Base-by-base conservation (phyloP, 2,329 filamentous ascomycete species). In the Penicillium capsulatum region DNA sequence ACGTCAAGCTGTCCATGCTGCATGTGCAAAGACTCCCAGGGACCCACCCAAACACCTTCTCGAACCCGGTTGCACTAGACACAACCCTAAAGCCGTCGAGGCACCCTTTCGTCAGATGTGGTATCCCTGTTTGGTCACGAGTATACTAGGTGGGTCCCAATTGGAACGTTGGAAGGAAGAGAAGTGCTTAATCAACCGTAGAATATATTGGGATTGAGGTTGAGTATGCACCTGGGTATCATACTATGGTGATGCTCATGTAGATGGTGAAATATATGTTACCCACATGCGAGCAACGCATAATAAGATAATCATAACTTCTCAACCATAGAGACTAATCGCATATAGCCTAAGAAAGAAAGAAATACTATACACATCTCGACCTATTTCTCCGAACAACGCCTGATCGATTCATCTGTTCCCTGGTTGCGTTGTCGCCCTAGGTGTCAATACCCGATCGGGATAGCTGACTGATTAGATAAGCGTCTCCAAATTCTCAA, bases 401-500 rank as follows among this genome's bases (percentile, higher is more conserved):
- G n/a, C n/a, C n/a, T n/a, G n/a, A n/a, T 22, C 19, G 9, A 22
- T 22, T 22, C 19, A 28, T 28, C 6, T 7, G 6, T n/a, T 11
- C 26, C 6, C 9, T 28, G 9, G n/a, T 22, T 29, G 8, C 6
- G 14, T 11, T 32, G 10, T 7, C 14, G 49, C 49, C 49, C 52
- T 19, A 52, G 51, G 51, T 32, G 11, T 36, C 17, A 19, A 37
- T 17, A 11, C 42, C 43, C 13, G 13, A 42, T 46, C 9, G 17
- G 44, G 44, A 45, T 48, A 50, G 42, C 44, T 45, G 32, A 26
- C 17, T 24, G 45, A 44, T 50, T 45, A 48, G 42, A 42, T 53
- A 51, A 54, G 45, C 49, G 32, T 51, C 50, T 51, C 50, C 51
- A 54, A 54, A 51, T 53, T 54, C 38, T 47, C 40, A 36, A 40